A percentile compares a stretch with the other conserved stretches of the same genome.
phyloP scores from a whole-genome alignment of 2,329 filamentous ascomycete species.

The Colletotrichum cuscutae region DNA sequence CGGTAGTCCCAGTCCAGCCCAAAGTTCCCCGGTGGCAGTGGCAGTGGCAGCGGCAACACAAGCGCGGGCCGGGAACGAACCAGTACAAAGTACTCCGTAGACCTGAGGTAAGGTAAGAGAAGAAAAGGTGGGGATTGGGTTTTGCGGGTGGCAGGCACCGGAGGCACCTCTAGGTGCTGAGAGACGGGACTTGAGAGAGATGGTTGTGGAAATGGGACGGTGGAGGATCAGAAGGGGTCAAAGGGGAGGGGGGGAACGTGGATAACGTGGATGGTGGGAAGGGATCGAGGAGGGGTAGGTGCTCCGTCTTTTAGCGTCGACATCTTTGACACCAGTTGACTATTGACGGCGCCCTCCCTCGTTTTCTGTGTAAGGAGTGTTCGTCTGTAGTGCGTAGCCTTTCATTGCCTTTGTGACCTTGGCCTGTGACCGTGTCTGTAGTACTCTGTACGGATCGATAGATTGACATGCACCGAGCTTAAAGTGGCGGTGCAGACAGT shows the following conservation, averaged over 20 bases:
- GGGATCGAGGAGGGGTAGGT: constrained; percentile 23
- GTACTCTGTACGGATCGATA: too few relatives aligned
- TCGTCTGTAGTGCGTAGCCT: not conserved
- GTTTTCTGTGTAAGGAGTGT: not conserved
- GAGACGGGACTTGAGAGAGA: not conserved
- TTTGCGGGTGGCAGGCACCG: not conserved
- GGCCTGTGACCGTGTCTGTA: not conserved
- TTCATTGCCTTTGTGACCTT: not conserved
- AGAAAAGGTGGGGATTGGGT: not conserved
- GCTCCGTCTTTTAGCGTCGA: constrained; percentile 15
- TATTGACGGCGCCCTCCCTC: not conserved
- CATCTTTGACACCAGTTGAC: not conserved
- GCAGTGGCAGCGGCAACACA: constrained; percentile 5
- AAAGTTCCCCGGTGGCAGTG: not conserved
- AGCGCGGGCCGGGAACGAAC: not conserved
- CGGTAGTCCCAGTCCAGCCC: not conserved
- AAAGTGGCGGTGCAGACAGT: too few relatives aligned
- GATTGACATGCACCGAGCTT: not conserved
- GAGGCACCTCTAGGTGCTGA: not conserved
- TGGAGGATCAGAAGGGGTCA: not conserved
- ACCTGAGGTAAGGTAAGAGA: not conserved
- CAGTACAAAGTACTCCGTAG: not conserved
- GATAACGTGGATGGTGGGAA: not conserved
- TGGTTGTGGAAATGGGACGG: not conserved
- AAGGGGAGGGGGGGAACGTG: not conserved